Conservation (phyloP, 2,329 filamentous ascomycete species). For the Salinomyces thailandicus region DNA sequence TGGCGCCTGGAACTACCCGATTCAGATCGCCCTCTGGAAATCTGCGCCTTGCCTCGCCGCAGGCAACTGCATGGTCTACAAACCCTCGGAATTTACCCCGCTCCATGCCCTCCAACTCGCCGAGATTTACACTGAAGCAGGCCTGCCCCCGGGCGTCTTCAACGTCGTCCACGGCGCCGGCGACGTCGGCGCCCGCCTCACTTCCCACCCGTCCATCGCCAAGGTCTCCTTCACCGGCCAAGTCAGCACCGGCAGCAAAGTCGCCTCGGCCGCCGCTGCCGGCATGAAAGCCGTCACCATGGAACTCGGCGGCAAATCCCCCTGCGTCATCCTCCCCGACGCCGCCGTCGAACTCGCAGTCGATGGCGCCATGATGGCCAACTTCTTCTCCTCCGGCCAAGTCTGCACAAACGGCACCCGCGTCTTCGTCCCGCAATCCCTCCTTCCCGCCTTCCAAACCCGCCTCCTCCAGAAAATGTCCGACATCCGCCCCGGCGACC, state of each 20-base stretch:
- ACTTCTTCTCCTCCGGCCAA: slow-evolving; percentile 84
- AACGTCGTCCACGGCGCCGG: slow-evolving; percentile 77
- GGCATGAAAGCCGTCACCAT: slow-evolving; percentile 87
- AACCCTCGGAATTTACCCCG: slow-evolving; percentile 78
- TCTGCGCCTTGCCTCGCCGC: slow-evolving; percentile 75
- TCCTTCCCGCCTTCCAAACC: slow-evolving; percentile 60
- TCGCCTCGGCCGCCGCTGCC: slow-evolving; percentile 62
- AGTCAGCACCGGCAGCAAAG: slow-evolving; percentile 71
- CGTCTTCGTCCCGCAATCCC: slow-evolving; percentile 62
- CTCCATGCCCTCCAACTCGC: slow-evolving; percentile 70
- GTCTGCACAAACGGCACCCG: slow-evolving; percentile 89
- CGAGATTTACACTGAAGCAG: slow-evolving; percentile 66
- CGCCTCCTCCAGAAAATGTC: slow-evolving; percentile 59
- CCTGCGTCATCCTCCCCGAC: slow-evolving; percentile 69
- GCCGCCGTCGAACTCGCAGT: slow-evolving; percentile 70
- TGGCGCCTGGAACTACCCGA: slow-evolving; percentile 86
- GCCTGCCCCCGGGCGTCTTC: slow-evolving; percentile 72
- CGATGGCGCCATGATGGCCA: slow-evolving; percentile 84
- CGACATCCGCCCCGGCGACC: slow-evolving; percentile 59
- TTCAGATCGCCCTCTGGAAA: slow-evolving; percentile 87
- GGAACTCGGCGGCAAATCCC: slow-evolving; percentile 83
- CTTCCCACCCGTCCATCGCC: slow-evolving; percentile 59
- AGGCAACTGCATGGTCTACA: slow-evolving; percentile 85
- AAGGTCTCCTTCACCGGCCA: slow-evolving; percentile 90
- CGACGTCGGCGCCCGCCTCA: slow-evolving; percentile 64